Evolutionary conservation across 2,329 filamentous ascomycete genomes (phyloP).

Genomic region (Penicillium verrucosum): DNA sequence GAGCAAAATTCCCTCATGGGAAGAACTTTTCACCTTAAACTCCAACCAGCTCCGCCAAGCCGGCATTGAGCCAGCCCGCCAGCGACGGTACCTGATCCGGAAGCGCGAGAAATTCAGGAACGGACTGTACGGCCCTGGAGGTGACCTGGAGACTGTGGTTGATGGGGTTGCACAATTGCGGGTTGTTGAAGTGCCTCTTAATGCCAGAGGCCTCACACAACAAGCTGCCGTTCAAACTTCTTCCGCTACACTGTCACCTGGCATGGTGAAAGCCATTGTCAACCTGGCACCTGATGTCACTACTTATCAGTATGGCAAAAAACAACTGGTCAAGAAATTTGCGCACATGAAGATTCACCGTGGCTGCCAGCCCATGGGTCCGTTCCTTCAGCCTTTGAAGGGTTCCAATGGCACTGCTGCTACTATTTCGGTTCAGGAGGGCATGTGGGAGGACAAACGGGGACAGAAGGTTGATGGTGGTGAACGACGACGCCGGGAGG

Average conservation of each 20-base stretch:
- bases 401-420: slow-evolving; percentile 59
- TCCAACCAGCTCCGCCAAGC: slow-evolving; percentile 75
- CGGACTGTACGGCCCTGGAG: slow-evolving; percentile 75
- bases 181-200: slow-evolving; percentile 54
- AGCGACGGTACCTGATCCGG: slow-evolving; percentile 76
- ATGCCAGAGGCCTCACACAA: slow-evolving; percentile 30
- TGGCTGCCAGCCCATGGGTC: slow-evolving; percentile 69
- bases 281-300: slow-evolving; percentile 56
- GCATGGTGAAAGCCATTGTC: slow-evolving; percentile 57
- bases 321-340: slow-evolving; percentile 52
- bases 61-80: slow-evolving; percentile 80
- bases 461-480: slow-evolving; percentile 94
- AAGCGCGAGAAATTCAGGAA: slow-evolving; percentile 84
- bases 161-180: slow-evolving; percentile 58
- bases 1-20: slow-evolving; percentile 86
- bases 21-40: slow-evolving; percentile 78
- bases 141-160: slow-evolving; percentile 73
- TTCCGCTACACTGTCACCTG: slow-evolving; percentile 53
- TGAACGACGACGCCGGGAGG: slow-evolving; percentile 82
- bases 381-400: slow-evolving; percentile 67
- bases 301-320: slow-evolving; percentile 51
- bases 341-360: slow-evolving; percentile 66
- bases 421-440: slow-evolving; percentile 69
- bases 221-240: slow-evolving; percentile 34
- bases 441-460: slow-evolving; percentile 86